Conservation (phyloP, 306 rosid genomes). For the Medicago arabica region DNA sequence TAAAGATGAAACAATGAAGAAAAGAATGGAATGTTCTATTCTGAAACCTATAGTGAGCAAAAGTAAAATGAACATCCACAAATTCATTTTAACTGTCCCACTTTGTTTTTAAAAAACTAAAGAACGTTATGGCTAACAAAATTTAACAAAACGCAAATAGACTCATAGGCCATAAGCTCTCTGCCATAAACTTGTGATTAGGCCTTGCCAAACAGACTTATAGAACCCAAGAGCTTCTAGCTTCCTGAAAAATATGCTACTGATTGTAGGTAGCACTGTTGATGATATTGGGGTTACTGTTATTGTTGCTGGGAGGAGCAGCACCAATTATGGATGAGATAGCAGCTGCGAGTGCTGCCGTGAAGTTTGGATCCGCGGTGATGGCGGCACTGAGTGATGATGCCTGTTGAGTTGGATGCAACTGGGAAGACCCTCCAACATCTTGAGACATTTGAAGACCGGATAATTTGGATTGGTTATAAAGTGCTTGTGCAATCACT, state of each 20-base stretch:
- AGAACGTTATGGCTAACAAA: not conserved
- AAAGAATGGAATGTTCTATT: conserved; percentile 44
- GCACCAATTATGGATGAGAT: conserved; percentile 87
- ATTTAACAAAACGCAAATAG: not conserved
- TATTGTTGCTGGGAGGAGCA: conserved; percentile 43
- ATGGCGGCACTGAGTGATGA: conserved; percentile 66
- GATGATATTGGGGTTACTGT: conserved; percentile 26
- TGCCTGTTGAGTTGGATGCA: conserved; percentile 7
- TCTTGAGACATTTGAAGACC: conserved; percentile 89
- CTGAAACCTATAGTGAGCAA: not conserved
- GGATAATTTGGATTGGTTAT: conserved; percentile 84
- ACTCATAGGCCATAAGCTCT: too few relatives aligned
- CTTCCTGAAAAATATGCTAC: conserved; percentile 60
- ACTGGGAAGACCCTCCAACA: conserved; percentile 28
- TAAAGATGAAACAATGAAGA: conserved; percentile 46
- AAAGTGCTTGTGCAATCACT: conserved; percentile 63
- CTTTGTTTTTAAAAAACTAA: conserved; percentile 22
- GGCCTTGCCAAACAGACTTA: not conserved
- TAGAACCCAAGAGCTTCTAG: conserved; percentile 21
- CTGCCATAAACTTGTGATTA: too few relatives aligned
- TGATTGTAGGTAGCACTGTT: conserved; percentile 43
- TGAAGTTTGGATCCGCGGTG: conserved; percentile 86
- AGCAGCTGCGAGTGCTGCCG: conserved; percentile 89
- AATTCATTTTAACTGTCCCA: conserved; percentile 48
- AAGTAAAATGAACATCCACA: conserved; percentile 62